Percentiles rank a stretch among this genome's conserved stretches.
Evolutionary conservation across 768 basidiomycete genomes (phyloP).

Genomic region (Cantharellus anzutake): DNA sequence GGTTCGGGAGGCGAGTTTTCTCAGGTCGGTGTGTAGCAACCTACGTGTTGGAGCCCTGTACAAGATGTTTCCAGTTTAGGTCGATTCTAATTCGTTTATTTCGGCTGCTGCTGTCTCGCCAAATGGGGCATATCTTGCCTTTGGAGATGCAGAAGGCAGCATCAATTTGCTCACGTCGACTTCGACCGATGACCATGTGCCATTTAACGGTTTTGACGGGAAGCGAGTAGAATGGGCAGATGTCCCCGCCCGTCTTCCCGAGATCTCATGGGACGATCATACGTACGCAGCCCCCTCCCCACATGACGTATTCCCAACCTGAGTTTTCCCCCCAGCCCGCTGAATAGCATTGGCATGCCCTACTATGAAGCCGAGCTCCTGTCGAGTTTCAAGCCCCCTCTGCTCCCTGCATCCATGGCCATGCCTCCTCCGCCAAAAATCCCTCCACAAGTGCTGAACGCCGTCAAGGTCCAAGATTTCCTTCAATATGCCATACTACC

Average conservation of each 20-base stretch:
- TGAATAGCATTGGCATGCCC: constrained; percentile 80
- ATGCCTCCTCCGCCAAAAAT: constrained; percentile 62
- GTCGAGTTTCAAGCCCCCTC: constrained; percentile 34
- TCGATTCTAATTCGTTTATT: constrained; percentile 16
- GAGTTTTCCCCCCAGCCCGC: constrained; percentile 32
- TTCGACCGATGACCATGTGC: constrained; percentile 28
- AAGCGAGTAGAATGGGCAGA: constrained; percentile 77
- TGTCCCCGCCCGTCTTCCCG: constrained; percentile 40
- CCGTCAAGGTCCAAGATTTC: constrained; percentile 76
- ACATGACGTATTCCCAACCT: background rate
- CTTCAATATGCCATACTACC: constrained; percentile 81
- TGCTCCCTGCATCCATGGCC: constrained; percentile 17
- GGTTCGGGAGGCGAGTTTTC: constrained; percentile 52
- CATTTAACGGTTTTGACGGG: constrained; percentile 83
- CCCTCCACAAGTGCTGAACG: constrained; percentile 52
- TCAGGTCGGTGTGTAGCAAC: constrained; percentile 31
- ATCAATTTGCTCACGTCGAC: constrained; percentile 70
- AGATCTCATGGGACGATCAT: constrained; percentile 62
- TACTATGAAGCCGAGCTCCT: constrained; percentile 57
- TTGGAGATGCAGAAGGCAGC: constrained; percentile 71
- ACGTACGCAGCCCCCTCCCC: constrained; percentile 33
- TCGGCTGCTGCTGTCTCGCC: constrained; percentile 68
- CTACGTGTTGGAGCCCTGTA: background rate
- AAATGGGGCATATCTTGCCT: constrained; percentile 79
- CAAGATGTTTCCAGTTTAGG: background rate